These are phyloP conservation scores for Syzygium syzygioides DNA, from an alignment of 441 rosid genomes.

Conservation along the genomic window DNA sequence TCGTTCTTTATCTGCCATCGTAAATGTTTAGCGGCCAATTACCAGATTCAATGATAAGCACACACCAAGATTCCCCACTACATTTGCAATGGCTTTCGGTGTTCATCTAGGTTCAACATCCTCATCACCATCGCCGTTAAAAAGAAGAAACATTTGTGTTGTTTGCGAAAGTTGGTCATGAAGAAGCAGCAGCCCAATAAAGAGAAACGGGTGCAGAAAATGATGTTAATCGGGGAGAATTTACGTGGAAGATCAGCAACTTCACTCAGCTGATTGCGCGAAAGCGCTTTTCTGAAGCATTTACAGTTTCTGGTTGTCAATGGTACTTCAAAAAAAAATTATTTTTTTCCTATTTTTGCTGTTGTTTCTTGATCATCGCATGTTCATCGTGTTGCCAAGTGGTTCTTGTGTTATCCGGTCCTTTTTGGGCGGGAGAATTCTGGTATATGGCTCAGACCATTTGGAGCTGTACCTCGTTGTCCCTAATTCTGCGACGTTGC, in stretches of 20 bases:
- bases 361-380: neutral
- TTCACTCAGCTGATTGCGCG: neutral
- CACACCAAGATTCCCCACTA: no score
- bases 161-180: neutral
- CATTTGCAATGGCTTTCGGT: no score
- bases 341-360: neutral
- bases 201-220: neutral
- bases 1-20: no score
- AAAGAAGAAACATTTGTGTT: no score
- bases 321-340: neutral
- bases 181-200: neutral
- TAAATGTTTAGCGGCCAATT: no score
- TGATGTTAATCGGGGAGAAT: neutral
- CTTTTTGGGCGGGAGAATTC: neutral
- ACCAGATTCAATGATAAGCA: no score
- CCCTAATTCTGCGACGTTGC: neutral
- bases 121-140: no score
- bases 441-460: neutral
- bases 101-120: no score
- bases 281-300: neutral
- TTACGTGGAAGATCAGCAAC: neutral
- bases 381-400: neutral
- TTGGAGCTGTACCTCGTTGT: neutral
- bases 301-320: neutral
- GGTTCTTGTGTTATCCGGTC: neutral